Conservation (phyloP, 1,284 basidiomycete genomes). For the Chiua sp. region DNA sequence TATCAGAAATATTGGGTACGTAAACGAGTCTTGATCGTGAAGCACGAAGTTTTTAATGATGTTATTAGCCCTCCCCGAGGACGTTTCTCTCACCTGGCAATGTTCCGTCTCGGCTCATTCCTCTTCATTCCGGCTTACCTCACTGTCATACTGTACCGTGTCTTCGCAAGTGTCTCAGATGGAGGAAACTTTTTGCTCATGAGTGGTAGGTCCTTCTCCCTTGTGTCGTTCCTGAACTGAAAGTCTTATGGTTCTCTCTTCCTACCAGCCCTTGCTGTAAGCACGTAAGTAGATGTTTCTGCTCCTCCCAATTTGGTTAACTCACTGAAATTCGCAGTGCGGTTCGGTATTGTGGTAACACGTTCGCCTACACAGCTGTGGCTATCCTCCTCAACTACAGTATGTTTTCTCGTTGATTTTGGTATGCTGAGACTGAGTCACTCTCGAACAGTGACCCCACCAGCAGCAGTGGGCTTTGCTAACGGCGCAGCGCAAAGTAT, state of each 20-base stretch:
- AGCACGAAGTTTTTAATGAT: slow-evolving; percentile 16
- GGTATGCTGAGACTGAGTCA: not conserved
- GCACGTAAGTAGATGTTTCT: slow-evolving; percentile 62
- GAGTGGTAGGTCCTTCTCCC: slow-evolving; percentile 53
- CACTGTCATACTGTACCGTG: slow-evolving; percentile 71
- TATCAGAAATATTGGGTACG: slow-evolving; percentile 64
- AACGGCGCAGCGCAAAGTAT: slow-evolving; percentile 87
- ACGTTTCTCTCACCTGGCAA: slow-evolving; percentile 82
- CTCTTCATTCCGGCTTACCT: slow-evolving; percentile 83
- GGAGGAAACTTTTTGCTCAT: slow-evolving; percentile 74
- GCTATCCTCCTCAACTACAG: slow-evolving; percentile 84
- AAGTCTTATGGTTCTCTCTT: slow-evolving; percentile 13
- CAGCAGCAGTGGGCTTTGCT: slow-evolving; percentile 73
- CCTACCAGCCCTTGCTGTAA: slow-evolving; percentile 61
- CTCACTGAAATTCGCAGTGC: slow-evolving; percentile 49
- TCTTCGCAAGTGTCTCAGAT: slow-evolving; percentile 62
- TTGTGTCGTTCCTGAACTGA: not conserved
- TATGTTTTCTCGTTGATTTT: slow-evolving; percentile 37
- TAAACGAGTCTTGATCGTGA: slow-evolving; percentile 23
- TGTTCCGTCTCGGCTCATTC: slow-evolving; percentile 81
- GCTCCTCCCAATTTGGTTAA: slow-evolving; percentile 2
- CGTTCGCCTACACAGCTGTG: slow-evolving; percentile 80
- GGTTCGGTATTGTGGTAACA: slow-evolving; percentile 75
- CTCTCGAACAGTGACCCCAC: slow-evolving; percentile 71
- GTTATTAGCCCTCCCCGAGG: slow-evolving; percentile 64